Percentiles rank a stretch among this genome's conserved stretches.
Conservation (phyloP, 768 basidiomycete species). For the Botryobasidium botryosum region DNA sequence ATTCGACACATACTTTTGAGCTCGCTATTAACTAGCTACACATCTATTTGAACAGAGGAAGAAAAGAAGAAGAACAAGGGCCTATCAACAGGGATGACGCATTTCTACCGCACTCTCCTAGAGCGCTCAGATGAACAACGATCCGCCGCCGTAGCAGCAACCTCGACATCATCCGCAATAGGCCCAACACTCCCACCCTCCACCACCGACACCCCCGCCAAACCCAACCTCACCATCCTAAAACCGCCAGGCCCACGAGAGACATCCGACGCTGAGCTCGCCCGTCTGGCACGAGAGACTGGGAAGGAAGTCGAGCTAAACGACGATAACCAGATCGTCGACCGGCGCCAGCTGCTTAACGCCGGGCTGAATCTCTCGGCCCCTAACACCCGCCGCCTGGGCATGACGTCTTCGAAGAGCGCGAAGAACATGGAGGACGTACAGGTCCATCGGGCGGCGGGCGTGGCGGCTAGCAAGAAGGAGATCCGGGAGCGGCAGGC, state of each 20-base stretch:
- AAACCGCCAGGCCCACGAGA: slow-evolving; percentile 33
- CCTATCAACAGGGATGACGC: slow-evolving; percentile 56
- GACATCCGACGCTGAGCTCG: slow-evolving; percentile 58
- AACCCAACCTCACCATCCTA: slow-evolving; percentile 56
- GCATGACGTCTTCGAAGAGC: slow-evolving; percentile 22
- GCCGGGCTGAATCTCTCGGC: slow-evolving; percentile 86
- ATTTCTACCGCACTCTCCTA: slow-evolving; percentile 65
- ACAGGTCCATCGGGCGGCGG: slow-evolving; percentile 57
- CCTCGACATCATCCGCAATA: slow-evolving; percentile 16
- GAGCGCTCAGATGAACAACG: slow-evolving; percentile 70
- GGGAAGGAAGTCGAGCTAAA: slow-evolving; percentile 86
- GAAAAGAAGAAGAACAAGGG: slow-evolving; percentile 44
- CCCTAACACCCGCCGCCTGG: slow-evolving; percentile 60
- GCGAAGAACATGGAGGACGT: slow-evolving; percentile 19
- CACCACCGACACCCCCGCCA: slow-evolving; percentile 32
- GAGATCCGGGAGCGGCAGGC: slow-evolving; percentile 77
- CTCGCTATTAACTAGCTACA: not conserved
- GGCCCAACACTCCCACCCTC: slow-evolving; percentile 19
- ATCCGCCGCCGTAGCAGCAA: slow-evolving; percentile 73
- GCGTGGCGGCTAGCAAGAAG: slow-evolving; percentile 56
- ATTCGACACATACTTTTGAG: not conserved
- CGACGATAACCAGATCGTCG: slow-evolving; percentile 94
- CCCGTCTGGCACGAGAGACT: slow-evolving; percentile 44
- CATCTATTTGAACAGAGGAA: too few species aligned
- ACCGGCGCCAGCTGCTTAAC: slow-evolving; percentile 79